Evolutionary conservation across 2,329 filamentous ascomycete species (phyloP).

Genomic region (Esteya vermicola): DNA sequence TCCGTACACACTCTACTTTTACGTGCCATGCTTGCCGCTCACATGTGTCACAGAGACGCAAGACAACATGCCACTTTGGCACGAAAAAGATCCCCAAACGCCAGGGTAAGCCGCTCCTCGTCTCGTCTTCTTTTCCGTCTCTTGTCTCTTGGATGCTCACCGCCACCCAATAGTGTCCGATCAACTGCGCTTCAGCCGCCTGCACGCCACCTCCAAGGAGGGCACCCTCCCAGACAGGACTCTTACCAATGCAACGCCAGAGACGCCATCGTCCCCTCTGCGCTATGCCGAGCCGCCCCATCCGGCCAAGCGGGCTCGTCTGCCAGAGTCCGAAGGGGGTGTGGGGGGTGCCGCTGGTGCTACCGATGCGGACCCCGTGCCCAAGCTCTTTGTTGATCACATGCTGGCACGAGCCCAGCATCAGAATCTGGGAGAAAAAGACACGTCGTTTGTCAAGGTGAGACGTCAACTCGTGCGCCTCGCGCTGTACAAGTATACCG

Average conservation of each 20-base stretch:
- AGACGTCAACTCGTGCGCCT: neutral
- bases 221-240: neutral
- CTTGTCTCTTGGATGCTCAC: neutral
- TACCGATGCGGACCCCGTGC: constrained; percentile 4
- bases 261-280: neutral
- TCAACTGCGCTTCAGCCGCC: neutral
- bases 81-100: constrained; percentile 7
- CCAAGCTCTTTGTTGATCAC: constrained; percentile 16
- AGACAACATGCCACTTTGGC: constrained; percentile 7
- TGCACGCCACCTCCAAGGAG: neutral
- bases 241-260: neutral
- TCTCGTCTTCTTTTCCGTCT: neutral
- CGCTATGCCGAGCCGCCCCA: neutral
- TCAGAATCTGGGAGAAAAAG: constrained; percentile 5
- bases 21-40: too few species aligned
- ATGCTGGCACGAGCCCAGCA: constrained; percentile 11
- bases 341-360: too few species aligned
- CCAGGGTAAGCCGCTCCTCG: constrained; percentile 2
- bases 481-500: constrained; percentile 13
- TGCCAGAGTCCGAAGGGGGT: too few species aligned
- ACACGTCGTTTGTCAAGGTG: constrained; percentile 14
- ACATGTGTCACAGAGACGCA: constrained; percentile 6
- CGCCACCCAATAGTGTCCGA: neutral
- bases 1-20: too few species aligned
- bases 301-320: too few species aligned